phyloP scores from a whole-genome alignment of 2,329 filamentous ascomycete genomes.

The Apiospora saccharicola region DNA sequence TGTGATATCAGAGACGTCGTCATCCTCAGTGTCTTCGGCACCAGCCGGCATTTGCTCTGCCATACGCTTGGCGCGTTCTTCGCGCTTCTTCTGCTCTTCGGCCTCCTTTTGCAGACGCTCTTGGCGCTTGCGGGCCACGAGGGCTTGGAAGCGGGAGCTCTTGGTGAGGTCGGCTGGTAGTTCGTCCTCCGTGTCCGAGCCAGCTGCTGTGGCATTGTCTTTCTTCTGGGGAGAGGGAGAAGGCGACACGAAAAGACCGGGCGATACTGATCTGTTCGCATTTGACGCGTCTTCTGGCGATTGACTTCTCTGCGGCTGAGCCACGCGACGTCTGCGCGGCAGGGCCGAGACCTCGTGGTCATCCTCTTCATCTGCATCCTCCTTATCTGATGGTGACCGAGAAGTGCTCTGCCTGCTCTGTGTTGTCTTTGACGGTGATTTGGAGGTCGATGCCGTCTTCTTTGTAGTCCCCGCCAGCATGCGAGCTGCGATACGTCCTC shows the following conservation, averaged over 20 bases:
- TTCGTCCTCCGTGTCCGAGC: conserved; percentile 55
- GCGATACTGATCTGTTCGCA: conserved; percentile 47
- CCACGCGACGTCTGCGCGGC: conserved; percentile 37
- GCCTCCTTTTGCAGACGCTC: conserved; percentile 74
- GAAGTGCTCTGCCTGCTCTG: conserved; percentile 11
- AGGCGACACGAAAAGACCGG: conserved; percentile 66
- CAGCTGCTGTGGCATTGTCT: conserved; percentile 40
- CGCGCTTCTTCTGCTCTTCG: conserved; percentile 57
- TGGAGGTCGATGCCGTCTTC: background rate
- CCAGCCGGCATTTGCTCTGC: conserved; percentile 47
- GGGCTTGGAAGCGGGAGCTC: conserved; percentile 71
- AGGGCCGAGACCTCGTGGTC: conserved; percentile 36
- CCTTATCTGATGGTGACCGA: conserved; percentile 14
- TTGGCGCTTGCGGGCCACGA: conserved; percentile 76
- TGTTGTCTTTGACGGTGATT: conserved; percentile 22
- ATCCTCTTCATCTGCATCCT: conserved; percentile 36
- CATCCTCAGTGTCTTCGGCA: conserved; percentile 57
- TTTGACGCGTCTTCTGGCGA: conserved; percentile 39
- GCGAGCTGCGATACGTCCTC: conserved; percentile 45
- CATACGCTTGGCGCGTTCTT: conserved; percentile 51
- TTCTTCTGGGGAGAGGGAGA: conserved; percentile 45
- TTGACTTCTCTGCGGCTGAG: conserved; percentile 34
- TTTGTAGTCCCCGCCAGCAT: conserved; percentile 34
- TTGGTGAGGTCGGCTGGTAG: conserved; percentile 51
- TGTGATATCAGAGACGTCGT: conserved; percentile 63